Conservation (phyloP, 2,329 filamentous ascomycete species). For the Pseudohalonectria lignicola region DNA sequence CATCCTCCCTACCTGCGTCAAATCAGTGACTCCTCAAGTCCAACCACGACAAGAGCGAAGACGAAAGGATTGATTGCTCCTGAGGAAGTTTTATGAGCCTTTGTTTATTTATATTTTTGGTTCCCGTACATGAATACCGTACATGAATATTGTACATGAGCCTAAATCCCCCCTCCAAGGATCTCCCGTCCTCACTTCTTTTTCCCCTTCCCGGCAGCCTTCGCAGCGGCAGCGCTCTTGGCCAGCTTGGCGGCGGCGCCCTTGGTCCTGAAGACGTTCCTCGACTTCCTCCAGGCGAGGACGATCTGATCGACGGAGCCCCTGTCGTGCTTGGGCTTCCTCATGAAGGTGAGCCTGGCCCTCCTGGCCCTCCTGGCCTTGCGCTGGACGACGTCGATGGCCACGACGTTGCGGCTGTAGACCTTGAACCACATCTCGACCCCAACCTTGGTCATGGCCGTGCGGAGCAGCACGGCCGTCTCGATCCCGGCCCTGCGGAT, state of each 20-base stretch:
- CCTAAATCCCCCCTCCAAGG: background rate
- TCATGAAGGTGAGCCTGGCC: constrained; percentile 84
- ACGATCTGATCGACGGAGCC: constrained; percentile 78
- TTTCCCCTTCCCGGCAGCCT: constrained; percentile 1
- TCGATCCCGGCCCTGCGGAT: constrained; percentile 84
- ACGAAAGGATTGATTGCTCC: background rate
- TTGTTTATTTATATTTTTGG: background rate
- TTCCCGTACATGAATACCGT: background rate
- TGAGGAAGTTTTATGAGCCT: background rate
- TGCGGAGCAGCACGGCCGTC: constrained; percentile 76
- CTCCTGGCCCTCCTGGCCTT: constrained; percentile 74
- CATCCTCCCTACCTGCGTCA: no score
- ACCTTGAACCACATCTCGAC: constrained; percentile 98
- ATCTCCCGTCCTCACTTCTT: background rate
- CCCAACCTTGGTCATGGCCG: constrained; percentile 74
- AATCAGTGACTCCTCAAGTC: background rate
- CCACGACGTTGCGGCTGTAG: constrained; percentile 79
- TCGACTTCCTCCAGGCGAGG: constrained; percentile 38
- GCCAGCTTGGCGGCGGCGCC: constrained; percentile 1
- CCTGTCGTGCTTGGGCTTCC: constrained; percentile 77
- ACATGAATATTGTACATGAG: no score
- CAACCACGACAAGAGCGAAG: background rate
- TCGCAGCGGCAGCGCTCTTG: constrained; percentile 6
- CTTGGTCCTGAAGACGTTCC: constrained; percentile 24
- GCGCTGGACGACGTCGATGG: constrained; percentile 89